Conservation (phyloP, 495 filamentous ascomycete species). For the Penicillium salamii region DNA sequence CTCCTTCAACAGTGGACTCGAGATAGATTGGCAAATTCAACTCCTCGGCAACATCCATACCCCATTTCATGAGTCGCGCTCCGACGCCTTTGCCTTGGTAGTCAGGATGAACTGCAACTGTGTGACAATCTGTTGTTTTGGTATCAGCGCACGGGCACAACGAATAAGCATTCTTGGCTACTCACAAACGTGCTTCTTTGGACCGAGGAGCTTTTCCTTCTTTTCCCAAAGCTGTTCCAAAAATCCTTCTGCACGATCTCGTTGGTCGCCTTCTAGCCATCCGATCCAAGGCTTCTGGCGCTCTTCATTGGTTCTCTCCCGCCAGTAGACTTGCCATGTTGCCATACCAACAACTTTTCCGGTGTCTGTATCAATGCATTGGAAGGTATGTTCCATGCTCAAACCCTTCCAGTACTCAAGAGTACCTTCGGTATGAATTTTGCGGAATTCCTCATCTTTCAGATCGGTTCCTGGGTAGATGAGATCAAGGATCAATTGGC, state of each 20-base stretch:
- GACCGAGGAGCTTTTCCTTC: neutral
- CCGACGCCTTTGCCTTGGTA: constrained; percentile 10
- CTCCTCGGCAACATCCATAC: constrained; percentile 1
- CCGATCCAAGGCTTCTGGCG: constrained; percentile 11
- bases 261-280: constrained; percentile 7
- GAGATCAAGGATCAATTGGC: constrained; percentile 27
- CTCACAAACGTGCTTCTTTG: constrained; percentile 10
- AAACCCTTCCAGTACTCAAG: constrained; percentile 30
- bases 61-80: constrained; percentile 9
- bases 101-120: constrained; percentile 7
- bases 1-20: constrained; percentile 6
- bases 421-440: constrained; percentile 30
- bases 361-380: constrained; percentile 33
- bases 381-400: constrained; percentile 32
- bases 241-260: neutral
- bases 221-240: constrained; percentile 2
- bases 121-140: constrained; percentile 4
- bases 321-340: constrained; percentile 16
- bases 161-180: neutral
- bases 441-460: constrained; percentile 26
- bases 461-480: constrained; percentile 29
- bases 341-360: constrained; percentile 19
- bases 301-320: constrained; percentile 7
- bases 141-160: neutral
- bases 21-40: constrained; percentile 6